phyloP scores from a whole-genome alignment of 1,139 yeast genomes.

The Scheffersomyces illinoinensis region DNA sequence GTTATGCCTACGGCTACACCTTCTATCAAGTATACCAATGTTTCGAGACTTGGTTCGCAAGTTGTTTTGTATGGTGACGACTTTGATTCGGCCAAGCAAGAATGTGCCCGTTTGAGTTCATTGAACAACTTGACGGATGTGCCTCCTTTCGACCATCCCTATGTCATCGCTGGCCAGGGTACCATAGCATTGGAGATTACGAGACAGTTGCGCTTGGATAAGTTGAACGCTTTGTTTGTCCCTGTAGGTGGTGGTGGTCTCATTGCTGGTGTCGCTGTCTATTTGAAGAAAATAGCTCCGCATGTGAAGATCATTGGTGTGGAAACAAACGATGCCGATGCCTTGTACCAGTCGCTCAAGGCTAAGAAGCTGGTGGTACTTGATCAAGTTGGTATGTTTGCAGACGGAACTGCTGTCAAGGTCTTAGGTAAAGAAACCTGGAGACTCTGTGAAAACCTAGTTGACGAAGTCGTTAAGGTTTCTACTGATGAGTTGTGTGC shows the following conservation, averaged over 20 bases:
- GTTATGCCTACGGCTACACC: constrained; percentile 99
- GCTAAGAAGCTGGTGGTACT: constrained; percentile 56
- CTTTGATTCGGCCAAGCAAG: constrained; percentile 88
- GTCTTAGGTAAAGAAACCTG: constrained; percentile 89
- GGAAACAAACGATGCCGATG: constrained; percentile 94
- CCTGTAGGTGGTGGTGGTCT: constrained; percentile 99
- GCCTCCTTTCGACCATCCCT: constrained; percentile 98
- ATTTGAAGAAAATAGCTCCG: constrained; percentile 94
- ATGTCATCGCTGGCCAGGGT: constrained; percentile 99
- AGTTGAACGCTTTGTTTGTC: constrained; percentile 82
- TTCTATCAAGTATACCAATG: constrained; percentile 87
- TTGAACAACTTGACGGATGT: constrained; percentile 80
- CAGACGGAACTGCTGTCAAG: constrained; percentile 99
- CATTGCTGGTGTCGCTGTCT: constrained; percentile 86
- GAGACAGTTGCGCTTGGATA: constrained; percentile 78
- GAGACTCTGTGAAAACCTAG: constrained; percentile 72
- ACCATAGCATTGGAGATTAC: constrained; percentile 92
- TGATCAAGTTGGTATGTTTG: constrained; percentile 87
- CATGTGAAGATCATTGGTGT: constrained; percentile 95
- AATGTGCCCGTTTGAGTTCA: constrained; percentile 70
- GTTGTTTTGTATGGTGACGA: constrained; percentile 93
- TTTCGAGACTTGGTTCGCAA: constrained; percentile 87
- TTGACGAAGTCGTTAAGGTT: constrained; percentile 87
- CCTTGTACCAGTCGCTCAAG: constrained; percentile 73
- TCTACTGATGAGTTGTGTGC: constrained; percentile 96